phyloP scores from a whole-genome alignment of 768 basidiomycete genomes.

The Suillus decipiens region DNA sequence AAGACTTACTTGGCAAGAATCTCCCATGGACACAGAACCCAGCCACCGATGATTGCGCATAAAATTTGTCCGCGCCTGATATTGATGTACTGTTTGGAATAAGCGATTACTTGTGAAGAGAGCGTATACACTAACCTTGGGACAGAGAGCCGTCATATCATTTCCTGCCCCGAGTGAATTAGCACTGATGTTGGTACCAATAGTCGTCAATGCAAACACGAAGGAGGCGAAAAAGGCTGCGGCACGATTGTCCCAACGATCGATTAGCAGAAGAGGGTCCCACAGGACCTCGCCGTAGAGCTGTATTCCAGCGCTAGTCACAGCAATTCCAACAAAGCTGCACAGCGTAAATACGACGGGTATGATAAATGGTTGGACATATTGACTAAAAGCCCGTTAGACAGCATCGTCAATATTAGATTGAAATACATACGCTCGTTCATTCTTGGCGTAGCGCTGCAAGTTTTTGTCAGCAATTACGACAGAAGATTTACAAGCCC shows the following conservation, averaged over 20 bases:
- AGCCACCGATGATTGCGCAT: conserved; percentile 51
- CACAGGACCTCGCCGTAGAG: conserved; percentile 72
- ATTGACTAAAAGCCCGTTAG: conserved; percentile 49
- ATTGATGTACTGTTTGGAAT: conserved; percentile 26
- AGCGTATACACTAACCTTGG: conserved; percentile 34
- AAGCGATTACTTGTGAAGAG: not conserved
- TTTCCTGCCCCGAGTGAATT: conserved; percentile 79
- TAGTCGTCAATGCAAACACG: conserved; percentile 69
- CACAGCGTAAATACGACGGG: conserved; percentile 77
- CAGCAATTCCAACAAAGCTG: conserved; percentile 78
- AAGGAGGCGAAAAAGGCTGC: conserved; percentile 83
- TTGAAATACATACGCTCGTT: conserved; percentile 50
- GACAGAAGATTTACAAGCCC: not conserved
- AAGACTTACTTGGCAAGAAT: conserved; percentile 53
- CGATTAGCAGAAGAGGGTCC: conserved; percentile 77
- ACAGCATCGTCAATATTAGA: not conserved
- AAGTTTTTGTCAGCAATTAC: conserved; percentile 9
- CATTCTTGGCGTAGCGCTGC: conserved; percentile 72
- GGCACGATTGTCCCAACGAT: conserved; percentile 83
- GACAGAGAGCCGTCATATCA: conserved; percentile 79
- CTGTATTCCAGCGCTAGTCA: conserved; percentile 72
- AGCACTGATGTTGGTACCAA: conserved; percentile 76
- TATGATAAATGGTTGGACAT: conserved; percentile 73
- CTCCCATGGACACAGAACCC: conserved; percentile 85
- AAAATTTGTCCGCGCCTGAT: conserved; percentile 33